These are phyloP conservation scores for Lodderomyces metapsilosis DNA, from an alignment of 1,139 yeast species.

Conservation along the genomic window DNA sequence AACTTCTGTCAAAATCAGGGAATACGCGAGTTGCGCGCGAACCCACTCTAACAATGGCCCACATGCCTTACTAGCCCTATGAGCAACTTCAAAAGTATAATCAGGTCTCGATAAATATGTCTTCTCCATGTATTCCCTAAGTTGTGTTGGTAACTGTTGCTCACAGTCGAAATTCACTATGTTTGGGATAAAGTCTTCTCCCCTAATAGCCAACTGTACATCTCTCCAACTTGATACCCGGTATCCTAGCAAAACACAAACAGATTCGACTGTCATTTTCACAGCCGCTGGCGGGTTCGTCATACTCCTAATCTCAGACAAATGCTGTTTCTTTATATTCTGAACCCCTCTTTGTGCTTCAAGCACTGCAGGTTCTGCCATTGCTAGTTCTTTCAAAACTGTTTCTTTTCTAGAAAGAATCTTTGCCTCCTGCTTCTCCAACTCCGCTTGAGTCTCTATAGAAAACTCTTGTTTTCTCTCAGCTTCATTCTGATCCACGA, in stretches of 20 bases:
- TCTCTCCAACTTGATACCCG: conserved; percentile 74
- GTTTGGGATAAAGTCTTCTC: conserved; percentile 83
- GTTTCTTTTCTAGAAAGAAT: conserved; percentile 52
- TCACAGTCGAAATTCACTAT: conserved; percentile 76
- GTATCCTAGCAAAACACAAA: conserved; percentile 77
- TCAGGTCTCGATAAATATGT: conserved; percentile 62
- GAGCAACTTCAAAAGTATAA: conserved; percentile 70
- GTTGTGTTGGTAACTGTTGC: conserved; percentile 51
- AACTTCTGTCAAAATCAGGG: conserved; percentile 65
- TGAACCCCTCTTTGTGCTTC: conserved; percentile 89
- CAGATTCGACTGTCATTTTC: conserved; percentile 83
- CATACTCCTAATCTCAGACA: conserved; percentile 89
- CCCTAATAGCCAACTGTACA: conserved; percentile 75
- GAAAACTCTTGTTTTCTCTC: conserved; percentile 90
- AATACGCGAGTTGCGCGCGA: conserved; percentile 74
- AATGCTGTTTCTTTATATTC: conserved; percentile 87
- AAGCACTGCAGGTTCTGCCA: conserved; percentile 79
- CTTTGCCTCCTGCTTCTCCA: conserved; percentile 64
- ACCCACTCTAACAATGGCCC: conserved; percentile 94
- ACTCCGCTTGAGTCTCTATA: conserved; percentile 67
- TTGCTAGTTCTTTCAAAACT: conserved; percentile 64
- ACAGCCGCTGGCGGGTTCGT: conserved; percentile 88
- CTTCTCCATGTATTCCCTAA: conserved; percentile 55
- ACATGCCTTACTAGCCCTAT: conserved; percentile 92
- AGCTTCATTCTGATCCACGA: conserved; percentile 88